Base-by-base conservation (phyloP, 805 yeast genomes). In the Metschnikowia koreensis region DNA sequence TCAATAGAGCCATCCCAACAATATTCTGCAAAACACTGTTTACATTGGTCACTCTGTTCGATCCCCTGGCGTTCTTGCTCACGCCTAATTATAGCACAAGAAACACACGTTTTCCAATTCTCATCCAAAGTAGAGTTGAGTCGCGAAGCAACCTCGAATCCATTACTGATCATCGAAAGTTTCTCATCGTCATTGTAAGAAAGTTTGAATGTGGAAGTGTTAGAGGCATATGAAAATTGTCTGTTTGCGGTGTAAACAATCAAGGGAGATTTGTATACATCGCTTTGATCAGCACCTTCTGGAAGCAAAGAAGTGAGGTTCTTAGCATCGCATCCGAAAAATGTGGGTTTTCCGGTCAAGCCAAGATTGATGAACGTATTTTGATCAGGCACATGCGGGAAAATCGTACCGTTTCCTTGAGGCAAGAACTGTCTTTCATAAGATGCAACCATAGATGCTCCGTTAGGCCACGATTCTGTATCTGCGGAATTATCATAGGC, bases 11-110 rank as follows among this genome's bases (percentile, higher is more conserved):
- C 92, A 56, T 80, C 75, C 92, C 92, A 90, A 69, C 97, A 90
- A 68, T 89, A 89, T 6, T 72, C 74, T 34, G 73, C 69, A 66
- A 90, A 88, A 66, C 97, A 90, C 49, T 71, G 54, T 58, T 81
- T 70, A 72, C 97, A 90, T 63, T 87, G 89, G 1, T 76, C 83
- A n/a, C 82, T 70, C 53, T 86, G 86, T 15, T 79, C 74, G 37
- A 75, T 68, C 29, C 83, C 82, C 37, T 76, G 68, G 64, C 91
- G 77, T 69, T 89, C 94, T 63, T 85, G 84, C 41, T 86, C 81
- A 66, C 96, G 82, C 70, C 89, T 85, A 52, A 89, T 76, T 43
- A 89, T 79, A 9, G 96, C 96, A 75, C 96, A 89, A 2, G 87
- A 87, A 45, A 89, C 77, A 73, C 96, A 89, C 7, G 83, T 79